Percentiles rank a stretch among this genome's conserved stretches.
phyloP scores from a whole-genome alignment of 2,329 filamentous ascomycete species.

The Knufia petricola region DNA sequence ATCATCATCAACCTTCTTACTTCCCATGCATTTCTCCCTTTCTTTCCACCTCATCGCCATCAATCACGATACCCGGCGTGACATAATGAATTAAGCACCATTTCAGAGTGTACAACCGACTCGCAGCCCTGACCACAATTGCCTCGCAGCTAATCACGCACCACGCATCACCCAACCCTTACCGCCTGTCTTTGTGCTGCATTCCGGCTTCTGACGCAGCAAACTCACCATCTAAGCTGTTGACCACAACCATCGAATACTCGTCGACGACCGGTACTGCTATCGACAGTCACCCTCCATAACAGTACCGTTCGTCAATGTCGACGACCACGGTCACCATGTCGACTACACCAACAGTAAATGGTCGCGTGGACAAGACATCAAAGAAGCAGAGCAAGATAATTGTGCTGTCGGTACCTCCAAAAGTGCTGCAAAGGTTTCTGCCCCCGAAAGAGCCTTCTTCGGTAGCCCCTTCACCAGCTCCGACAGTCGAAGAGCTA shows the following conservation, averaged over 20 bases:
- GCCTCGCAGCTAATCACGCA: conserved; percentile 10
- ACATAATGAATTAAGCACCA: conserved; percentile 8
- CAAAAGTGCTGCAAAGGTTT: conserved; percentile 30
- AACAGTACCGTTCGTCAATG: conserved; percentile 9
- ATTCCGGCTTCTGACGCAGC: conserved; percentile 10
- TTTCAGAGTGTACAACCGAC: neutral
- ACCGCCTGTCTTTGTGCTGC: conserved; percentile 23
- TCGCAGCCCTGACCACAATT: conserved; percentile 11
- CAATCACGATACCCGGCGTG: conserved; percentile 12
- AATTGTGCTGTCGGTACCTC: conserved; percentile 33
- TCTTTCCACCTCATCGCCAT: conserved; percentile 14
- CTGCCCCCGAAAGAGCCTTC: conserved; percentile 25
- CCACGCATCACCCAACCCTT: conserved; percentile 3
- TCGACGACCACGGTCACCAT: conserved; percentile 16
- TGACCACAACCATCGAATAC: conserved; percentile 21
- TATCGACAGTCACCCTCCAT: neutral
- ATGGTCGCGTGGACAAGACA: conserved; percentile 28
- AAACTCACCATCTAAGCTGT: conserved; percentile 13
- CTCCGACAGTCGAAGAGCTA: conserved; percentile 24
- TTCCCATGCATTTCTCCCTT: conserved; percentile 12
- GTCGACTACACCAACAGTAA: conserved; percentile 21
- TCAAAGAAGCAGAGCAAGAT: conserved; percentile 23
- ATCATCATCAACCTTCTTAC: conserved; percentile 11
- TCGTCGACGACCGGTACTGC: conserved; percentile 14
- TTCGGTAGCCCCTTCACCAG: conserved; percentile 30